These are phyloP conservation scores for Phytophthora lateralis DNA, from an alignment of 352 stramenopile species.

Conservation along the genomic window DNA sequence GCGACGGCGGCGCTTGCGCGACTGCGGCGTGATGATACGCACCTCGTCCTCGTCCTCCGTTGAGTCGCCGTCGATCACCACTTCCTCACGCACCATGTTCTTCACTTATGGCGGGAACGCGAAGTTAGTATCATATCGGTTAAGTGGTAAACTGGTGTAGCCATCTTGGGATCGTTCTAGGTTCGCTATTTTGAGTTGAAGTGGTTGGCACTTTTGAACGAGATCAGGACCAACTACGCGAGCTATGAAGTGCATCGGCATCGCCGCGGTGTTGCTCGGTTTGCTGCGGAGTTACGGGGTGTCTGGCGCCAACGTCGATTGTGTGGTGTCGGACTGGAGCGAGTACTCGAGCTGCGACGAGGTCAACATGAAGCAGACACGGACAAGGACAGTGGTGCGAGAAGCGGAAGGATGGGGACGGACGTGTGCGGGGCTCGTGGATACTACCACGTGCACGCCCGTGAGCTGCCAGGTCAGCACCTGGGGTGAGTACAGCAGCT, in stretches of 20 bases:
- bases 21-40: slow-evolving; percentile 59
- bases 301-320: slow-evolving; percentile 20
- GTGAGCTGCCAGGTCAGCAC: slow-evolving; percentile 32
- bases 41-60: slow-evolving; percentile 66
- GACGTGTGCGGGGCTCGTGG: slow-evolving; percentile 29
- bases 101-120: slow-evolving; percentile 24
- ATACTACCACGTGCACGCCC: slow-evolving; percentile 27
- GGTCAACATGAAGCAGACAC: slow-evolving; percentile 31
- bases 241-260: slow-evolving; percentile 10
- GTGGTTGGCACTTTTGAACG: too few relatives aligned
- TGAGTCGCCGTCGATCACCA: slow-evolving; percentile 78
- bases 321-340: slow-evolving; percentile 33
- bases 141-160: neutral
- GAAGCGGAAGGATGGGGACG: slow-evolving; percentile 21
- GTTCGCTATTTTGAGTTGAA: too few relatives aligned
- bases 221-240: too few relatives aligned
- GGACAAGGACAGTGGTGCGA: slow-evolving; percentile 28
- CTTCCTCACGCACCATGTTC: slow-evolving; percentile 47
- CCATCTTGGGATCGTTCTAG: too few relatives aligned
- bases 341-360: slow-evolving; percentile 29
- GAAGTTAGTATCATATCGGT: neutral
- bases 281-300: neutral
- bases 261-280: slow-evolving; percentile 1
- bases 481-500: slow-evolving; percentile 34
- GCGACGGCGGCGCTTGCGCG: slow-evolving; percentile 62